Percentiles rank a stretch among this genome's conserved stretches.
phyloP scores from a whole-genome alignment of 257 asterid species.

The Nicotiana obtusifolia region DNA sequence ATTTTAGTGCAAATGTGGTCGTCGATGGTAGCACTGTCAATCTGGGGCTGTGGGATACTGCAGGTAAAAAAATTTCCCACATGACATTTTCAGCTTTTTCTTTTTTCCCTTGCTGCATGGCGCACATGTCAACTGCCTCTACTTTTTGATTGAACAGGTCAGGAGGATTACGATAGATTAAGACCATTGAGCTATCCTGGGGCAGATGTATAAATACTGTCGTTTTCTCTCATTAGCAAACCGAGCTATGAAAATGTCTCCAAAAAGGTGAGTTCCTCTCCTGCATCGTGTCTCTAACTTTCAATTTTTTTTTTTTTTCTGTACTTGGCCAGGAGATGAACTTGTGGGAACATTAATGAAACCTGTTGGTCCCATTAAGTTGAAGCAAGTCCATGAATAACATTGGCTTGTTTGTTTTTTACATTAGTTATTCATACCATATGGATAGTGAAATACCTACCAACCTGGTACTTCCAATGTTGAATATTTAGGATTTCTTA shows the following conservation, averaged over 20 bases:
- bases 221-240: slow-evolving; percentile 89
- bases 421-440: background rate
- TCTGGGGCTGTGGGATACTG: slow-evolving; percentile 91
- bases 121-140: slow-evolving; percentile 7
- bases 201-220: slow-evolving; percentile 90
- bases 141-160: slow-evolving; percentile 38
- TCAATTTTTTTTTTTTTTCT: background rate
- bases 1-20: slow-evolving; percentile 80
- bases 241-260: slow-evolving; percentile 85
- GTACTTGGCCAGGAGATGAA: background rate
- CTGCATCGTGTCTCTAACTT: background rate
- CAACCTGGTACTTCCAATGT: background rate
- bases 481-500: background rate
- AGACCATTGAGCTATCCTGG: slow-evolving; percentile 93
- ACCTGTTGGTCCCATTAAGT: background rate
- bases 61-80: slow-evolving; percentile 39
- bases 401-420: background rate
- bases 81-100: background rate
- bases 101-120: background rate
- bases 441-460: background rate
- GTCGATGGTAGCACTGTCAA: slow-evolving; percentile 85
- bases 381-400: background rate
- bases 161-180: slow-evolving; percentile 86
- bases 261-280: slow-evolving; percentile 44
- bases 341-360: background rate